A percentile compares a stretch with the other conserved stretches of the same genome.
Conservation (phyloP, 306 rosid genomes). For the Rosa rugosa region DNA sequence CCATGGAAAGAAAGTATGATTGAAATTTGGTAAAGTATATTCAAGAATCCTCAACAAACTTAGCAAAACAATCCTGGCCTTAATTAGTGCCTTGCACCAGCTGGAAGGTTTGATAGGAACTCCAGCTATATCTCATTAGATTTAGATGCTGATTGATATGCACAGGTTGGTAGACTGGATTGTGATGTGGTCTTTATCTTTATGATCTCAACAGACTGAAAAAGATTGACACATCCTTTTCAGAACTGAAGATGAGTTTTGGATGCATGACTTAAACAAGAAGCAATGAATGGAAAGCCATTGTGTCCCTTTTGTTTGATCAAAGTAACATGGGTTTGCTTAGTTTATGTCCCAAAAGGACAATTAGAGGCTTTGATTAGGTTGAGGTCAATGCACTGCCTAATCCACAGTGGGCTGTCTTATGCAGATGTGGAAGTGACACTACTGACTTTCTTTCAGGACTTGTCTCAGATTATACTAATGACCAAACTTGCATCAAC, state of each 20-base stretch:
- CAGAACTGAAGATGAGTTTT: not conserved
- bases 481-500: not conserved
- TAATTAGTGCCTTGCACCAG: not conserved
- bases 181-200: not conserved
- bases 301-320: not conserved
- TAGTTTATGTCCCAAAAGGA: not conserved
- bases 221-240: not conserved
- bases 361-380: not conserved
- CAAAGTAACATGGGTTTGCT: constrained; percentile 8
- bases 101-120: constrained; percentile 1
- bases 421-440: not conserved
- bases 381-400: not conserved
- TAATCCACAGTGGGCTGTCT: constrained; percentile 4
- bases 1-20: not conserved
- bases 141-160: not conserved
- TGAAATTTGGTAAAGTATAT: not conserved
- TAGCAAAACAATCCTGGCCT: not conserved
- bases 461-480: not conserved
- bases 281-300: not conserved
- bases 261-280: not conserved
- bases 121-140: not conserved
- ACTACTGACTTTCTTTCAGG: not conserved
- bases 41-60: not conserved
- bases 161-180: not conserved
- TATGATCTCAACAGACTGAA: not conserved